A percentile compares a stretch with the other conserved stretches of the same genome.
Evolutionary conservation across 805 yeast species (phyloP).

Genomic region (Ogataea corticis): DNA sequence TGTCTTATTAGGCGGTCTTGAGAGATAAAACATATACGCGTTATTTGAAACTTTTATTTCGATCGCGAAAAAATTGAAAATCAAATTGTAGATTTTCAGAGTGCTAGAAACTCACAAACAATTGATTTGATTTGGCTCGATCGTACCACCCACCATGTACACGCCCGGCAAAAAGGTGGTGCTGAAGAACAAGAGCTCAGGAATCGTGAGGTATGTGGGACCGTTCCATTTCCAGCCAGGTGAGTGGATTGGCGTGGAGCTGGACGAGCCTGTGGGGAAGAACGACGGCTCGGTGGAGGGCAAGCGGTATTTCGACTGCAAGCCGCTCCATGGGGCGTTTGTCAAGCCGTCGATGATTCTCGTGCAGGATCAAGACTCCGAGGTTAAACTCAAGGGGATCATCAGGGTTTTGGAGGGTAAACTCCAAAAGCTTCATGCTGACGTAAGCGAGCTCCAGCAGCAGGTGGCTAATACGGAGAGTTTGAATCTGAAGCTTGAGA

Average conservation of each 20-base stretch:
- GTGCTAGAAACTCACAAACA: too few relatives aligned
- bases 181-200: slow-evolving; percentile 38
- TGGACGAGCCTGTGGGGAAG: slow-evolving; percentile 42
- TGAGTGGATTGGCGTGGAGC: slow-evolving; percentile 52
- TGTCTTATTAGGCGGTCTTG: not conserved
- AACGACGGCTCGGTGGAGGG: slow-evolving; percentile 52
- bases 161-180: slow-evolving; percentile 36
- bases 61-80: too few relatives aligned
- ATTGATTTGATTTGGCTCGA: too few relatives aligned
- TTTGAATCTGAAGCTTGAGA: slow-evolving; percentile 33
- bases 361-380: not conserved
- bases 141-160: not conserved
- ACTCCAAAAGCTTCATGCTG: slow-evolving; percentile 35
- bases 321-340: slow-evolving; percentile 47
- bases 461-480: slow-evolving; percentile 28
- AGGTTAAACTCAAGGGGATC: slow-evolving; percentile 28
- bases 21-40: too few relatives aligned
- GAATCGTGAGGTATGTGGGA: slow-evolving; percentile 53
- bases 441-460: slow-evolving; percentile 30
- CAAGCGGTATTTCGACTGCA: slow-evolving; percentile 42
- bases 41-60: too few relatives aligned
- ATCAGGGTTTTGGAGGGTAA: slow-evolving; percentile 49
- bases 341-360: slow-evolving; percentile 41
- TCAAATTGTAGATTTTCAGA: too few relatives aligned
- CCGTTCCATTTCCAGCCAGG: slow-evolving; percentile 60